Percentiles rank a stretch among this genome's conserved stretches.
Evolutionary conservation across 169 alveolate genomes (phyloP).

Genomic region (Eimeria maxima): DNA sequence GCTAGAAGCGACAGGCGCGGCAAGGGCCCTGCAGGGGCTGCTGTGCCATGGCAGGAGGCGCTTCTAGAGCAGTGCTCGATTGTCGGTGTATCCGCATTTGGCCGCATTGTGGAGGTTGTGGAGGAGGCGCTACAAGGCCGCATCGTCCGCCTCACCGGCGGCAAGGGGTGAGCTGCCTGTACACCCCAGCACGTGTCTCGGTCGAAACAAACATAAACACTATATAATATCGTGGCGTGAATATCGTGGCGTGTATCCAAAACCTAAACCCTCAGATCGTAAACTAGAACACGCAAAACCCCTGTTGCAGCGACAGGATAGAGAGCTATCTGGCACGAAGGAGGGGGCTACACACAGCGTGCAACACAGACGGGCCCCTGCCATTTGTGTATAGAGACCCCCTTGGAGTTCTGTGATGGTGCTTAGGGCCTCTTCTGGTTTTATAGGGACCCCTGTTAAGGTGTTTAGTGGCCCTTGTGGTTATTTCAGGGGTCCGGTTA

Average conservation of each 20-base stretch:
- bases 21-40: background rate
- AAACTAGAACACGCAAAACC: background rate
- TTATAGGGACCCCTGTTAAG: background rate
- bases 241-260: background rate
- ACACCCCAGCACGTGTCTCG: background rate
- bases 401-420: background rate
- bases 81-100: slow-evolving; percentile 88
- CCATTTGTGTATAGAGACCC: background rate
- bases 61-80: slow-evolving; percentile 85
- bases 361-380: background rate
- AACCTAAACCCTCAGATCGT: background rate
- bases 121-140: slow-evolving; percentile 97
- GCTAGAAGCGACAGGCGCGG: slow-evolving; percentile 90
- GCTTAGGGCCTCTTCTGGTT: background rate
- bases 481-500: background rate
- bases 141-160: slow-evolving; percentile 92
- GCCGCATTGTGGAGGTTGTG: slow-evolving; percentile 97
- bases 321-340: background rate
- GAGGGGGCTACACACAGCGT: background rate
- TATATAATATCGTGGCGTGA: background rate
- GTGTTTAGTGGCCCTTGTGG: background rate
- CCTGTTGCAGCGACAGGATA: background rate
- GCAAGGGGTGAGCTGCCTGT: slow-evolving; percentile 54
- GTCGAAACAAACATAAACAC: background rate
- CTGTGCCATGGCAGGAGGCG: slow-evolving; percentile 32